Evolutionary conservation across 2,329 filamentous ascomycete genomes (phyloP).

Genomic region (Epichloe festucae): DNA sequence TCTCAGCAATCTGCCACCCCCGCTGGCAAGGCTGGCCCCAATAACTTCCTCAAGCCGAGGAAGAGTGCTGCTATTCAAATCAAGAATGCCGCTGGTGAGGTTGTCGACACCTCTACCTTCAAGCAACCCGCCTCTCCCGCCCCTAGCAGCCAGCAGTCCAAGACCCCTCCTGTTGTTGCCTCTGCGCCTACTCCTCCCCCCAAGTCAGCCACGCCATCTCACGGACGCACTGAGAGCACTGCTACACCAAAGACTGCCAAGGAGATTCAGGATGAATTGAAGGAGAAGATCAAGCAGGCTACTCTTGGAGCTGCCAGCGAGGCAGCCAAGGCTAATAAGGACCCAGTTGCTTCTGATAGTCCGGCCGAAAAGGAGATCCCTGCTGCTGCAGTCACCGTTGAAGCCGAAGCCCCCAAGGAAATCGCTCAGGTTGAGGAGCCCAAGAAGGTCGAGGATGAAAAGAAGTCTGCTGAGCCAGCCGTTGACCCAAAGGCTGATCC

Average conservation of each 20-base stretch:
- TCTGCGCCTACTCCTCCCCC: slow-evolving; percentile 71
- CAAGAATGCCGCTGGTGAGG: slow-evolving; percentile 70
- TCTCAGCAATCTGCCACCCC: slow-evolving; percentile 52
- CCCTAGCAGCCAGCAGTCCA: slow-evolving; percentile 40
- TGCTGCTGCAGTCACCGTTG: background rate
- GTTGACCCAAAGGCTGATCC: slow-evolving; percentile 25
- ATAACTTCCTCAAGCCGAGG: slow-evolving; percentile 37
- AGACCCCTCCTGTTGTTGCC: slow-evolving; percentile 57
- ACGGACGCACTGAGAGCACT: slow-evolving; percentile 60
- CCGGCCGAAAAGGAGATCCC: slow-evolving; percentile 11
- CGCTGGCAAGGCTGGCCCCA: slow-evolving; percentile 33
- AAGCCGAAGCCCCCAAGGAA: slow-evolving; percentile 4
- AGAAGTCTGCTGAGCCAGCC: slow-evolving; percentile 17
- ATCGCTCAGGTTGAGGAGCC: background rate
- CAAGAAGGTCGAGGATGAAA: slow-evolving; percentile 8
- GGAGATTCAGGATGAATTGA: slow-evolving; percentile 73
- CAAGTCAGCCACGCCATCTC: slow-evolving; percentile 55
- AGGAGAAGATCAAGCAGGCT: slow-evolving; percentile 61
- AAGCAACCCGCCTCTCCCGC: slow-evolving; percentile 46
- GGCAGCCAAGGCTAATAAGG: slow-evolving; percentile 17
- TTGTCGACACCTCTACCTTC: slow-evolving; percentile 53
- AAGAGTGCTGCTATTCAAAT: slow-evolving; percentile 72
- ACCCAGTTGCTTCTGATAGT: slow-evolving; percentile 17
- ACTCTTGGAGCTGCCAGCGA: slow-evolving; percentile 22
- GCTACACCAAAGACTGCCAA: slow-evolving; percentile 57